phyloP scores from a whole-genome alignment of 805 yeast genomes.

The Candida suzukii region DNA sequence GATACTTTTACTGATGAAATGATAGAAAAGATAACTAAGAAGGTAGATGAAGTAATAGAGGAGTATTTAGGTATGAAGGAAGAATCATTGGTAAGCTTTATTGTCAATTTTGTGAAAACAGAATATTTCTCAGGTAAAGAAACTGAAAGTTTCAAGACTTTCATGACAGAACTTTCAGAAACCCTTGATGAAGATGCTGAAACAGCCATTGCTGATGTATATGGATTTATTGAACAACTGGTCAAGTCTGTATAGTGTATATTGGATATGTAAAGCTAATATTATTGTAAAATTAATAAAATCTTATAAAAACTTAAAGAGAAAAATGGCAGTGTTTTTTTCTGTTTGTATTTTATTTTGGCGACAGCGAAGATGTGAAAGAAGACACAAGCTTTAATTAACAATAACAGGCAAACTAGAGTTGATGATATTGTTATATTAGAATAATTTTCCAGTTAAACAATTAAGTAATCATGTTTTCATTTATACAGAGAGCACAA shows the following conservation, averaged over 20 bases:
- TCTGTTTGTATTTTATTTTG: too few species aligned
- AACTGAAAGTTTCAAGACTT: slow-evolving; percentile 23
- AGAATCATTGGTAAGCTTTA: slow-evolving; percentile 38
- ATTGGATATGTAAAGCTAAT: too few species aligned
- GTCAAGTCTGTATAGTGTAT: too few species aligned
- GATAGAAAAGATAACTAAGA: slow-evolving; percentile 22
- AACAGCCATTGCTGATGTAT: slow-evolving; percentile 13
- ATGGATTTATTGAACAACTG: neutral
- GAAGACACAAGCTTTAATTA: too few species aligned
- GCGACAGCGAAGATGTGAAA: too few species aligned
- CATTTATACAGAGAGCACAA: slow-evolving; percentile 1
- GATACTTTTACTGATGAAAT: slow-evolving; percentile 7
- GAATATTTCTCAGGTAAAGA: slow-evolving; percentile 22
- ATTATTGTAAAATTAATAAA: too few species aligned
- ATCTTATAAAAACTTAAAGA: too few species aligned
- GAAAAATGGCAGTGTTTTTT: too few species aligned
- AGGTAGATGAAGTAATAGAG: slow-evolving; percentile 37
- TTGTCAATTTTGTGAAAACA: slow-evolving; percentile 31
- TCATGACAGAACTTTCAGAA: slow-evolving; percentile 41
- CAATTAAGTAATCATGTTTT: too few species aligned
- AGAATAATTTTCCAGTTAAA: too few species aligned
- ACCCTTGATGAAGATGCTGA: slow-evolving; percentile 39
- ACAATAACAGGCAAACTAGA: too few species aligned
- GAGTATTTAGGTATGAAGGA: slow-evolving; percentile 50
- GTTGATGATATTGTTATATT: too few species aligned